Evolutionary conservation across 2,329 filamentous ascomycete species (phyloP).

Genomic region (Apiospora hydei): DNA sequence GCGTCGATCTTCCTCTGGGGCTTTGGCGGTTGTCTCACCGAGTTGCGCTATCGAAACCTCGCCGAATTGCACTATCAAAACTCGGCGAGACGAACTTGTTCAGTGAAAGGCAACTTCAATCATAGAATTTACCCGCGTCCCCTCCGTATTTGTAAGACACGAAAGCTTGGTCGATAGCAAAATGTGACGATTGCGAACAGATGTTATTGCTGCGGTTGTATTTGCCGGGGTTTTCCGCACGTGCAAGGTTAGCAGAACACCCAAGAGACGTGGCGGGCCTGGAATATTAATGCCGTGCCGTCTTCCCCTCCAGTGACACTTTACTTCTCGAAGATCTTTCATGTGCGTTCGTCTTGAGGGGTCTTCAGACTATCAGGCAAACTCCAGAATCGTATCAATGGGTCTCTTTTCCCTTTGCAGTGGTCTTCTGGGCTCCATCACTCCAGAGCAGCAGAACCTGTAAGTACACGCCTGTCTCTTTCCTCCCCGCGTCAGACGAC

Average conservation of each 20-base stretch:
- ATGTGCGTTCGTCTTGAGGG: not conserved
- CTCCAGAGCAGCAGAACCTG: conserved; percentile 38
- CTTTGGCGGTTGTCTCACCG: conserved; percentile 2
- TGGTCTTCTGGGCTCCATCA: conserved; percentile 34
- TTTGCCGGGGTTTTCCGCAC: not conserved
- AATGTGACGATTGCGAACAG: not conserved
- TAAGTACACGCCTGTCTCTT: conserved; percentile 30
- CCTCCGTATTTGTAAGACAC: not conserved
- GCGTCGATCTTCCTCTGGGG: not conserved
- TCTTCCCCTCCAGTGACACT: not conserved
- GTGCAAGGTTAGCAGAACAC: not conserved
- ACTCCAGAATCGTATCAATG: conserved; percentile 31
- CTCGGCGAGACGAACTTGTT: not conserved
- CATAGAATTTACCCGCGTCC: not conserved
- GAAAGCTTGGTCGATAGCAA: not conserved
- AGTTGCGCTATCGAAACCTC: not conserved
- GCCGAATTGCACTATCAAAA: too few relatives aligned
- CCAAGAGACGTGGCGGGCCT: not conserved
- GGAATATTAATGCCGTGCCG: not conserved
- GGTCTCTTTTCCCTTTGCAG: conserved; percentile 33
- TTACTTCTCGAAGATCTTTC: not conserved
- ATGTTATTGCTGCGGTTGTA: not conserved
- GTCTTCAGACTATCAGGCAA: not conserved
- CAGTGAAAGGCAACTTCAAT: not conserved
- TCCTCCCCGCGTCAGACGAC: not conserved